Base-by-base conservation (phyloP, 495 filamentous ascomycete genomes). In the Podospora appendiculata region DNA sequence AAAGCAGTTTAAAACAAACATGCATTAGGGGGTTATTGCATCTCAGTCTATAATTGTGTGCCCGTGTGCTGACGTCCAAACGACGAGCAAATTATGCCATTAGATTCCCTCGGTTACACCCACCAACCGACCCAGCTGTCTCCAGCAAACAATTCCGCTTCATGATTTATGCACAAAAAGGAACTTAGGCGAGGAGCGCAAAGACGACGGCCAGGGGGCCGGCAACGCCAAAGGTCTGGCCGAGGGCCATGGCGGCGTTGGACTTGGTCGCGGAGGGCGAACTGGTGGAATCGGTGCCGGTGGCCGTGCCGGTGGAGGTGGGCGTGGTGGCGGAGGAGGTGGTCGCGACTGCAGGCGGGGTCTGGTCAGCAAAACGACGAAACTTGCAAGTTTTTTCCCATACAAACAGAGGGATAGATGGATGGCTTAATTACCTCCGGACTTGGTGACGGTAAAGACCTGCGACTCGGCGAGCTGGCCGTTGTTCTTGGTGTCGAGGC, bases 371-470 rank as follows among this genome's bases (percentile, higher is more conserved):
- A 41, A 17, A 3, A 13, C 34, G 14, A 12, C 11, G 12, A 12
- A 9, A 19, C 33, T n/a, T 12, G 6, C 25, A 25, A 25, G 25
- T 25, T 25, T n/a, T n/a, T n/a, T n/a, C n/a, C 16, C 17, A 39
- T 11, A 32, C 12, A 8, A 10, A 10, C 34, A 13, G 41, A 19
- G 33, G 18, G 6, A n/a, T n/a, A n/a, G n/a, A n/a, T n/a, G n/a
- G n/a, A n/a, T n/a, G 6, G 6, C 5, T 8, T 16, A 47, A 48
- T 44, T 18, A 57, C 54, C 51, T 45, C 58, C 58, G 11, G 58
- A 61, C 55, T 61, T 61, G 51, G 54, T 54, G 11, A 62, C 58
- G 40, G 51, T 57, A 18, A 62, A 62, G 5, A 12, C 38, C 50
- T 54, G 45, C 14, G 53, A 54, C 51, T 62, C 57, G 17, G 54